phyloP scores from a whole-genome alignment of 257 asterid species.

The Plantago elongata region DNA sequence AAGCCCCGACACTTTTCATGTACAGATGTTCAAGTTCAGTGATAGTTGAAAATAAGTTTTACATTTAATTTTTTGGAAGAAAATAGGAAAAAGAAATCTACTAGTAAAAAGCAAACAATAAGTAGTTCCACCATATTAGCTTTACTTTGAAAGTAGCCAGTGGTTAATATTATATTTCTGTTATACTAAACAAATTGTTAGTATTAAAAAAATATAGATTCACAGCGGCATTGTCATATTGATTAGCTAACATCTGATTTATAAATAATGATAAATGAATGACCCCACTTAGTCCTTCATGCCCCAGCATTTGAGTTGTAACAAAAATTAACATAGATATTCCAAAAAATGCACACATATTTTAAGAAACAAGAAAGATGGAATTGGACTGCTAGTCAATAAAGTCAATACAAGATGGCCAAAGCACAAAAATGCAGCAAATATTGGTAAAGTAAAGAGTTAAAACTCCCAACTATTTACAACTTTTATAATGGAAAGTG shows the following conservation, averaged over 20 bases:
- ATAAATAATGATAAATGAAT: not conserved
- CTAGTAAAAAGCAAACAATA: not conserved
- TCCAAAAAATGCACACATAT: not conserved
- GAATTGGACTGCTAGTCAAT: slow-evolving; percentile 33
- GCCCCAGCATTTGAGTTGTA: slow-evolving; percentile 17
- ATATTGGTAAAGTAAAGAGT: slow-evolving; percentile 19
- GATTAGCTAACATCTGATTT: slow-evolving; percentile 8
- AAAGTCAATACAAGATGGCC: slow-evolving; percentile 42
- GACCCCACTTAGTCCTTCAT: slow-evolving; percentile 6
- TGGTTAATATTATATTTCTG: not conserved
- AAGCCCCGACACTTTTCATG: too few relatives aligned
- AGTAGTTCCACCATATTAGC: slow-evolving; percentile 8
- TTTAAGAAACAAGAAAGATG: slow-evolving; percentile 4
- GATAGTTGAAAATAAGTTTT: too few relatives aligned
- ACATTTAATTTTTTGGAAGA: not conserved
- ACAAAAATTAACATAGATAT: slow-evolving; percentile 2
- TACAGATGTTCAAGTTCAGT: too few relatives aligned
- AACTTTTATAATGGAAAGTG: slow-evolving; percentile 32
- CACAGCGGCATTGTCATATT: slow-evolving; percentile 1
- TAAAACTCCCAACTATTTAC: slow-evolving; percentile 18
- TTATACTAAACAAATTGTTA: not conserved
- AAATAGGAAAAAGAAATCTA: not conserved
- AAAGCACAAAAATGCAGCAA: slow-evolving; percentile 27
- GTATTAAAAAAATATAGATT: slow-evolving; percentile 5
- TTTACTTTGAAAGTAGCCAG: slow-evolving; percentile 8